phyloP scores from a whole-genome alignment of 2,329 filamentous ascomycete species.

The Magnaporthiopsis rhizophila region DNA sequence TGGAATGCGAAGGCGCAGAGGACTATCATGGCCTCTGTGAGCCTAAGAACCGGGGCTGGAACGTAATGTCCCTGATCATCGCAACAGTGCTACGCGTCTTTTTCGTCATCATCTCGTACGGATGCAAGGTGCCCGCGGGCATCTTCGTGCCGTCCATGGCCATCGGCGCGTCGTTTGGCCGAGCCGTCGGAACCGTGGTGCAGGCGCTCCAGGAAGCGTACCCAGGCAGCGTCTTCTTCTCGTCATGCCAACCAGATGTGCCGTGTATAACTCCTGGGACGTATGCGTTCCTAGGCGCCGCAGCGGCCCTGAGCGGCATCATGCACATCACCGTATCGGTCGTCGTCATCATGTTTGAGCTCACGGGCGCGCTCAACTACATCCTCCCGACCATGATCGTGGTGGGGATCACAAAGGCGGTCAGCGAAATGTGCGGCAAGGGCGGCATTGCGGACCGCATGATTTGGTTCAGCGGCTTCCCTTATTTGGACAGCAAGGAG shows the following conservation, averaged over 20 bases:
- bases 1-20: conserved; percentile 82
- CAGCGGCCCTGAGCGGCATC: conserved; percentile 84
- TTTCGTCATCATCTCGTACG: conserved; percentile 91
- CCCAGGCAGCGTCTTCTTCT: conserved; percentile 76
- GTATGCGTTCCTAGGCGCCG: conserved; percentile 91
- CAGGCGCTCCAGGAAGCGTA: conserved; percentile 81
- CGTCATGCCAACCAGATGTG: conserved; percentile 80
- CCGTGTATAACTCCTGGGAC: conserved; percentile 96
- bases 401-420: conserved; percentile 90
- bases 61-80: conserved; percentile 68
- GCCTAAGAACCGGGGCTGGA: conserved; percentile 62
- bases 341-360: conserved; percentile 98
- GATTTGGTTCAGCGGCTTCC: conserved; percentile 98
- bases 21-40: conserved; percentile 90
- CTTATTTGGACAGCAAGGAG: conserved; percentile 94
- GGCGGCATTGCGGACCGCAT: conserved; percentile 95
- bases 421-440: conserved; percentile 85
- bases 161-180: conserved; percentile 86
- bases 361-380: conserved; percentile 91
- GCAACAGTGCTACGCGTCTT: conserved; percentile 76
- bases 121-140: conserved; percentile 93
- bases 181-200: conserved; percentile 90
- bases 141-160: conserved; percentile 99
- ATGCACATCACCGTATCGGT: conserved; percentile 98
- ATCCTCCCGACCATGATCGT: conserved; percentile 99